phyloP scores from a whole-genome alignment of 345 rosid species.

The Carallia brachiata region DNA sequence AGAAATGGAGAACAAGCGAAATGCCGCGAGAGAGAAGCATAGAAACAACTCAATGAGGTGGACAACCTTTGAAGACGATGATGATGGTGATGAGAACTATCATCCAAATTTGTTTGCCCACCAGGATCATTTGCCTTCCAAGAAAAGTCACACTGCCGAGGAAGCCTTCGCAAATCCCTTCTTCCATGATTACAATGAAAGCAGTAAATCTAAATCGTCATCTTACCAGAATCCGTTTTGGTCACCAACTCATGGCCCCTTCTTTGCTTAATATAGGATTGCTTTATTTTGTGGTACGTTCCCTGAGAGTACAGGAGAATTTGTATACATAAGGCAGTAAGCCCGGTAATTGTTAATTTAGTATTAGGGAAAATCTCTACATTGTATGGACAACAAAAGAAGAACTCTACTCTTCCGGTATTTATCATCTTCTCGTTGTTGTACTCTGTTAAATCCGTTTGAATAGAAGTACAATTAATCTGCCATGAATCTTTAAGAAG shows the following conservation, averaged over 20 bases:
- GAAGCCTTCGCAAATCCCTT: conserved; percentile 12
- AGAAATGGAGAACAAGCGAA: conserved; percentile 57
- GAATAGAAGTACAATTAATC: too few species aligned
- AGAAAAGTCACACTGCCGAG: neutral
- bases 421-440: neutral
- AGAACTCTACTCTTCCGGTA: too few species aligned
- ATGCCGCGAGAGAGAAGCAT: conserved; percentile 41
- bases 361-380: neutral
- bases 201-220: conserved; percentile 17
- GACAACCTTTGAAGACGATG: conserved; percentile 64
- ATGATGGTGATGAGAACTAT: conserved; percentile 42
- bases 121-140: neutral
- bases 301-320: neutral
- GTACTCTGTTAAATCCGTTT: neutral
- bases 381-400: too few species aligned
- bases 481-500: too few species aligned
- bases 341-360: neutral
- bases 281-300: neutral
- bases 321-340: neutral
- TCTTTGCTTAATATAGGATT: neutral
- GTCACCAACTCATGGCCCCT: conserved; percentile 15
- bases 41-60: conserved; percentile 44
- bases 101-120: conserved; percentile 57
- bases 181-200: conserved; percentile 14
- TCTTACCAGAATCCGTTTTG: conserved; percentile 28